These are phyloP conservation scores for Volvox reticuliferus DNA, from an alignment of 139 green algal genomes.

Conservation along the genomic window DNA sequence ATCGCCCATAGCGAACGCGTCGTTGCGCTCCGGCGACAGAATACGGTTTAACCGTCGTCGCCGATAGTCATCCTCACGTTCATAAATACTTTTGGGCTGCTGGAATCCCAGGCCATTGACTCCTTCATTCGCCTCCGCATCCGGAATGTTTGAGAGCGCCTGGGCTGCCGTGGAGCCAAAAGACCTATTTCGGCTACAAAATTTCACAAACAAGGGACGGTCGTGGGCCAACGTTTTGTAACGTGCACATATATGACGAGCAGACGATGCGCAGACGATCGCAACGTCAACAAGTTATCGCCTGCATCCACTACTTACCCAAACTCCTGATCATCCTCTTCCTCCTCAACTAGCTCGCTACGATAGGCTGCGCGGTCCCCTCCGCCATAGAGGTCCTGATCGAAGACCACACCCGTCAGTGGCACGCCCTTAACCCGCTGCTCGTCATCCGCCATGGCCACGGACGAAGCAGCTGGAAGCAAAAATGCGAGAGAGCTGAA, in stretches of 20 bases:
- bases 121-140: constrained; percentile 30
- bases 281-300: not conserved
- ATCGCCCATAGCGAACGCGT: constrained; percentile 92
- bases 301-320: not conserved
- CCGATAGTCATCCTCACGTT: constrained; percentile 94
- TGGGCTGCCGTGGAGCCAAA: constrained; percentile 2
- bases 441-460: constrained; percentile 34
- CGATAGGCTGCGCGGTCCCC: constrained; percentile 35
- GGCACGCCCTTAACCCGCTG: constrained; percentile 42
- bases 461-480: not conserved
- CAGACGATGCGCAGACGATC: not conserved
- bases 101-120: constrained; percentile 27
- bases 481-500: too few relatives aligned
- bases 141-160: constrained; percentile 44
- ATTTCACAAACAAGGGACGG: not conserved
- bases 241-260: not conserved
- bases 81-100: constrained; percentile 77
- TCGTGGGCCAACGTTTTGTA: not conserved
- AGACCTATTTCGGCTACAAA: not conserved
- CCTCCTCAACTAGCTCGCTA: constrained; percentile 52
- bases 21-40: constrained; percentile 91
- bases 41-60: constrained; percentile 83
- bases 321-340: constrained; percentile 54
- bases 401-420: constrained; percentile 52
- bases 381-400: constrained; percentile 62